phyloP scores from a whole-genome alignment of 495 filamentous ascomycete species.

The Aspergillus sclerotioniger region DNA sequence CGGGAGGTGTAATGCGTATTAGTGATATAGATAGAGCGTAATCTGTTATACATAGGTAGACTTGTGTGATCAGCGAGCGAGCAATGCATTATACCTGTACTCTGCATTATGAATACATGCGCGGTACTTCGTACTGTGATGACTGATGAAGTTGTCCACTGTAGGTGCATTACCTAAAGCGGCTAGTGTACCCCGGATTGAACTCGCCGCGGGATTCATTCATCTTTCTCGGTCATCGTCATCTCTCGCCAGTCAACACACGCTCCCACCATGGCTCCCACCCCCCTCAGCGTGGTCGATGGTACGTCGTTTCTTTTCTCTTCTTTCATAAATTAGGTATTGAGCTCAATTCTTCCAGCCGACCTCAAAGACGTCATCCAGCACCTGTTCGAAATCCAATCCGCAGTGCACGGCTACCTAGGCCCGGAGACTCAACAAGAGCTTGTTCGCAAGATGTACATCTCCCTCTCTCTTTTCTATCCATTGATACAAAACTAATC shows the following conservation, averaged over 20 bases:
- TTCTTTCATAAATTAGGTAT: background rate
- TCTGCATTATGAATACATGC: no score
- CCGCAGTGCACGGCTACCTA: slow-evolving; percentile 67
- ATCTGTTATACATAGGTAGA: slow-evolving; percentile 7
- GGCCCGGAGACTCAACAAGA: slow-evolving; percentile 60
- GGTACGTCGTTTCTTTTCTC: slow-evolving; percentile 31
- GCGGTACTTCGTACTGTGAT: no score
- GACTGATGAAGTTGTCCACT: no score
- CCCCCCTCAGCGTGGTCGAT: slow-evolving; percentile 48
- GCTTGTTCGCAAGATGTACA: slow-evolving; percentile 61
- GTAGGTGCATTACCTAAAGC: background rate
- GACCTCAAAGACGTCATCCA: slow-evolving; percentile 66
- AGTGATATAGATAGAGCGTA: slow-evolving; percentile 4
- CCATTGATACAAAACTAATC: slow-evolving; percentile 9
- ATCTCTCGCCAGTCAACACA: background rate
- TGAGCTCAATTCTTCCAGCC: slow-evolving; percentile 21
- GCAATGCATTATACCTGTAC: no score
- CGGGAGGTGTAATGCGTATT: slow-evolving; percentile 35
- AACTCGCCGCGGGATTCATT: background rate
- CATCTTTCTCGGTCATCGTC: background rate
- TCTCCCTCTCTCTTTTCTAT: slow-evolving; percentile 18
- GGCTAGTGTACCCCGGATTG: slow-evolving; percentile 6
- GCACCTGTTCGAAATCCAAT: slow-evolving; percentile 81
- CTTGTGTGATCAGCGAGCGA: background rate
- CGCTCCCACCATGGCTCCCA: slow-evolving; percentile 39